Percentiles rank a stretch among this genome's conserved stretches.
Conservation (phyloP, 2,329 filamentous ascomycete species). For the Alternaria angustiovoidea region DNA sequence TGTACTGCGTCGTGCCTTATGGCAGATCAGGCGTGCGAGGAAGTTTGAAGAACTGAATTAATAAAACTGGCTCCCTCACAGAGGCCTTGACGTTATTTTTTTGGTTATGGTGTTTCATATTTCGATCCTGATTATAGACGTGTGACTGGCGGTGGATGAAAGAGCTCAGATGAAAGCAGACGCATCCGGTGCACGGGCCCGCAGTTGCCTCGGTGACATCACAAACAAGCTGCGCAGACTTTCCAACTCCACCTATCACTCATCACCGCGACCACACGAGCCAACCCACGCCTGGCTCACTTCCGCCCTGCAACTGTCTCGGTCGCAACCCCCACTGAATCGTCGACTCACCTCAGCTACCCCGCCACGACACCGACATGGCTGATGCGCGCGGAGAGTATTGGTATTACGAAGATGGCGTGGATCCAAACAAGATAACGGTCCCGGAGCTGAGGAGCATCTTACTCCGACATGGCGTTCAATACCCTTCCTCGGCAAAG, state of each 20-base stretch:
- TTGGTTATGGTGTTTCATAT: not conserved
- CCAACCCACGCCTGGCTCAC: conserved; percentile 3
- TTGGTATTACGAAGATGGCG: conserved; percentile 81
- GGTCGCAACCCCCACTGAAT: not conserved
- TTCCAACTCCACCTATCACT: conserved; percentile 16
- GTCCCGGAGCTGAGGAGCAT: conserved; percentile 90
- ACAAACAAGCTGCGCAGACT: conserved; percentile 30
- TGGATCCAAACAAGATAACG: conserved; percentile 83
- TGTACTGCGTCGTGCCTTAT: not conserved
- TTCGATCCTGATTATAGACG: not conserved
- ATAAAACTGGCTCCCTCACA: not conserved
- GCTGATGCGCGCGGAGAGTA: conserved; percentile 47
- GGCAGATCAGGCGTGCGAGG: not conserved
- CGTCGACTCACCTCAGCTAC: not conserved
- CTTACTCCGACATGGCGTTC: conserved; percentile 84
- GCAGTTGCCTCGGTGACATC: conserved; percentile 33
- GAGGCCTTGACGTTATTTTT: no score
- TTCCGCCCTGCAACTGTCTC: not conserved
- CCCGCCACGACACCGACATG: conserved; percentile 25
- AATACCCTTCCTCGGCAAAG: conserved; percentile 88
- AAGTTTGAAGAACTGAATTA: no score
- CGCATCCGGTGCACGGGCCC: conserved; percentile 4
- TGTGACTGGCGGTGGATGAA: not conserved
- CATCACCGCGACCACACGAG: conserved; percentile 5
- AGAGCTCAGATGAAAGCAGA: not conserved